phyloP scores from a whole-genome alignment of 345 rosid species.

The Hevea brasiliensis region DNA sequence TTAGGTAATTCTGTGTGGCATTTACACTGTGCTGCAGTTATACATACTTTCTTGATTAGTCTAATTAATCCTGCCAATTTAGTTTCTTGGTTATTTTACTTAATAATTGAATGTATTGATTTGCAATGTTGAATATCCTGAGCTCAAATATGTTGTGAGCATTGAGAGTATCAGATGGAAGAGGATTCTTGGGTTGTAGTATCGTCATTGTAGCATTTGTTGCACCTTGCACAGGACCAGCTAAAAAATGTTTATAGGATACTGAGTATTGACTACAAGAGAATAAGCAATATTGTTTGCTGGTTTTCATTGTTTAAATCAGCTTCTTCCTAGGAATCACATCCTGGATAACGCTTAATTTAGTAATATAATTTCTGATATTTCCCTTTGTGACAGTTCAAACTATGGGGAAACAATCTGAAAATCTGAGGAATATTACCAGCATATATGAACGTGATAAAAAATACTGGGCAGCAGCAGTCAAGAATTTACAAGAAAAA shows the following conservation, averaged over 20 bases:
- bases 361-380: neutral
- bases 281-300: neutral
- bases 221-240: neutral
- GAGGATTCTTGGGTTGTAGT: neutral
- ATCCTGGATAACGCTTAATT: neutral
- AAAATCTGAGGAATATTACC: conserved; percentile 53
- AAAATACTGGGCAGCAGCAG: conserved; percentile 53
- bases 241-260: neutral
- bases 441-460: conserved; percentile 58
- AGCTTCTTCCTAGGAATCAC: neutral
- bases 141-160: neutral
- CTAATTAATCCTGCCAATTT: neutral
- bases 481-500: conserved; percentile 54
- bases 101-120: neutral
- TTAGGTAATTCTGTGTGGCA: conserved; percentile 51
- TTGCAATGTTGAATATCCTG: neutral
- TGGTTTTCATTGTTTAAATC: neutral
- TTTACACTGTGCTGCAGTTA: neutral
- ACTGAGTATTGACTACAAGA: neutral
- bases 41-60: neutral
- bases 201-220: neutral
- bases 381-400: conserved; percentile 43
- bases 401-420: conserved; percentile 67
- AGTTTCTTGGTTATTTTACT: neutral
- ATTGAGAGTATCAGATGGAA: neutral